These are phyloP conservation scores for Corymbia maculata DNA, from an alignment of 345 rosid species.

Conservation along the genomic window DNA sequence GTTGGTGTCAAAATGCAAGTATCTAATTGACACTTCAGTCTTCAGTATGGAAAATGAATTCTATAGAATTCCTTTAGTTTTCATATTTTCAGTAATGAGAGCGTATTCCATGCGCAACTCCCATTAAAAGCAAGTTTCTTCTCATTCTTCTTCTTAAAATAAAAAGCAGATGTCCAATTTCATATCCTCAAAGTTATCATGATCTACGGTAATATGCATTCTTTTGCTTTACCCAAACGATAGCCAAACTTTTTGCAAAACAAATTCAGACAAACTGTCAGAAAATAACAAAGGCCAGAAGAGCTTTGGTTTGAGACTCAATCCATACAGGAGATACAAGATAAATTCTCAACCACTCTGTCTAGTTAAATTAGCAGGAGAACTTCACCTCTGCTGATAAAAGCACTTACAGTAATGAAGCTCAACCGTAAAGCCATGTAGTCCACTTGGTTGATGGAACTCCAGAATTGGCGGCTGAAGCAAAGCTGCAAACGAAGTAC, in stretches of 20 bases:
- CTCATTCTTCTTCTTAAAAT: background rate
- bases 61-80: background rate
- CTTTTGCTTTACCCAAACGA: background rate
- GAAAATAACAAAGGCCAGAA: background rate
- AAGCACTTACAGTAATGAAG: slow-evolving; percentile 45
- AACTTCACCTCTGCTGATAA: background rate
- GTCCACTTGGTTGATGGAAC: slow-evolving; percentile 43
- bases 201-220: background rate
- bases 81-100: background rate
- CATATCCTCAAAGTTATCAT: background rate
- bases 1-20: background rate
- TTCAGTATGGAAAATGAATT: background rate
- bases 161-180: background rate
- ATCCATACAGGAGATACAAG: background rate
- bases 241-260: background rate
- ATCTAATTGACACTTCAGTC: background rate
- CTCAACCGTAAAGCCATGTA: slow-evolving; percentile 58
- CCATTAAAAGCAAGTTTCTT: background rate
- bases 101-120: background rate
- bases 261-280: background rate
- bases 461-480: slow-evolving; percentile 70
- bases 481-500: slow-evolving; percentile 38
- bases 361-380: background rate
- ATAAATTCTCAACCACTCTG: background rate
- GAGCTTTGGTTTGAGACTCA: background rate